Evolutionary conservation across 2,329 filamentous ascomycete species (phyloP).

Genomic region (Teratosphaeria viscida): DNA sequence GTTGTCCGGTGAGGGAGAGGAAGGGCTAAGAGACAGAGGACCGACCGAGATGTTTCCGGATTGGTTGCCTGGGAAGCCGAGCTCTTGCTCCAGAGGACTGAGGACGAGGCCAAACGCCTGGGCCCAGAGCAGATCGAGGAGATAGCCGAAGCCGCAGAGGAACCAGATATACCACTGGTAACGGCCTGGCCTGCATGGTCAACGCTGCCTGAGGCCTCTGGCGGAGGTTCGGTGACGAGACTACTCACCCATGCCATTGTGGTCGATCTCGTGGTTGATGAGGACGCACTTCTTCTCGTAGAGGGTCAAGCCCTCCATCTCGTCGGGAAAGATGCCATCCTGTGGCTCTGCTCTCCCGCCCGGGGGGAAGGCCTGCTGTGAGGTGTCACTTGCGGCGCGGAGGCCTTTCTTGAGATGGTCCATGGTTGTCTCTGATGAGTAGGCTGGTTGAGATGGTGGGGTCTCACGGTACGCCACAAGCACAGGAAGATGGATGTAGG

Average conservation of each 20-base stretch:
- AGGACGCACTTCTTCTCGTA: slow-evolving; percentile 36
- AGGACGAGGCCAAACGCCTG: slow-evolving; percentile 48
- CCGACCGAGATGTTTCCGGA: slow-evolving; percentile 42
- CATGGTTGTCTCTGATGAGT: not conserved
- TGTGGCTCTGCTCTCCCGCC: not conserved
- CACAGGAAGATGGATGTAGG: not conserved
- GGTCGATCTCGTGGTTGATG: slow-evolving; percentile 40
- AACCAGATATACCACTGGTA: slow-evolving; percentile 44
- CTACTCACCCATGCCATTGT: slow-evolving; percentile 39
- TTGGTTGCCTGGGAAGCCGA: slow-evolving; percentile 38
- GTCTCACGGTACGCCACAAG: not conserved
- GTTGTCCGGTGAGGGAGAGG: not conserved
- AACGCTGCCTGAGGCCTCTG: not conserved
- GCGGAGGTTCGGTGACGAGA: not conserved
- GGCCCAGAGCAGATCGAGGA: slow-evolving; percentile 48
- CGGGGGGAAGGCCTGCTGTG: not conserved
- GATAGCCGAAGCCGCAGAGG: slow-evolving; percentile 45
- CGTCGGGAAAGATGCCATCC: not conserved
- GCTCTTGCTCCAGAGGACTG: slow-evolving; percentile 45
- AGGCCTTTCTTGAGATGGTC: not conserved
- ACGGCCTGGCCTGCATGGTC: slow-evolving; percentile 6
- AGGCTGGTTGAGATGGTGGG: not conserved
- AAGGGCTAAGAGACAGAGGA: slow-evolving; percentile 1
- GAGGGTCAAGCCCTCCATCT: slow-evolving; percentile 23
- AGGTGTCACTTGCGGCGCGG: not conserved